Evolutionary conservation across 2,329 filamentous ascomycete species (phyloP).

Genomic region (Fusarium humuli): DNA sequence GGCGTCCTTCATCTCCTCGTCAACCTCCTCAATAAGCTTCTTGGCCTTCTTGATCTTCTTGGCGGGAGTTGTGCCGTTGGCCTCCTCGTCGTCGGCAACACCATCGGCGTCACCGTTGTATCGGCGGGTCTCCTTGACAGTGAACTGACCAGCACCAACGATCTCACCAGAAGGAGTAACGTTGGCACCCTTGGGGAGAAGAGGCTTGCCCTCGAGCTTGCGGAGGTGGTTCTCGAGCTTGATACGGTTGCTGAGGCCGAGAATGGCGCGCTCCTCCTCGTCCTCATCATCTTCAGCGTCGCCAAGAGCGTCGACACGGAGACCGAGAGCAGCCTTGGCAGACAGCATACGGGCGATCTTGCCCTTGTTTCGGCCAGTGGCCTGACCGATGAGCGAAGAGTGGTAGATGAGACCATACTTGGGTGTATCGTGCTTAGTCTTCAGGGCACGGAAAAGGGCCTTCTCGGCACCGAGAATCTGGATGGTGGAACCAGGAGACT

Average conservation of each 20-base stretch:
- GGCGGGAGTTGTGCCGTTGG: conserved; percentile 52
- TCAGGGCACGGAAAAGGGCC: conserved; percentile 96
- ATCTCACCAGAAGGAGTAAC: conserved; percentile 79
- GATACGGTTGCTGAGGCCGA: conserved; percentile 78
- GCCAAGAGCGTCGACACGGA: conserved; percentile 85
- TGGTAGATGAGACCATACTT: conserved; percentile 98
- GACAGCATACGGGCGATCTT: conserved; percentile 98
- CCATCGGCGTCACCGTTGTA: conserved; percentile 97
- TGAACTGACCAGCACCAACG: conserved; percentile 79
- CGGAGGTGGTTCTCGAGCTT: conserved; percentile 82
- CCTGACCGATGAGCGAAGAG: conserved; percentile 93
- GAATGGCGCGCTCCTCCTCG: conserved; percentile 87
- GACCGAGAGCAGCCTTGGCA: conserved; percentile 90
- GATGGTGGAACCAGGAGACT: conserved; percentile 93
- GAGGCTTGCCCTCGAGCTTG: conserved; percentile 88
- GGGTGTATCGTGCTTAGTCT: conserved; percentile 99
- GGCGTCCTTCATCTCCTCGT: conserved; percentile 60
- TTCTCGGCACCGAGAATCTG: conserved; percentile 99
- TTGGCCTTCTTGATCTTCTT: conserved; percentile 55
- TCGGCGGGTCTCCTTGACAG: conserved; percentile 90
- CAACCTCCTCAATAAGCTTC: conserved; percentile 57
- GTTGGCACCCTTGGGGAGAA: conserved; percentile 79
- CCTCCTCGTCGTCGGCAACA: conserved; percentile 72
- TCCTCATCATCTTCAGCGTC: conserved; percentile 74
- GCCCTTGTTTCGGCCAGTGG: conserved; percentile 98